A percentile compares a stretch with the other conserved stretches of the same genome.
Evolutionary conservation across 108 stramenopile species (phyloP).

Genomic region (Nitzschia inconspicua): DNA sequence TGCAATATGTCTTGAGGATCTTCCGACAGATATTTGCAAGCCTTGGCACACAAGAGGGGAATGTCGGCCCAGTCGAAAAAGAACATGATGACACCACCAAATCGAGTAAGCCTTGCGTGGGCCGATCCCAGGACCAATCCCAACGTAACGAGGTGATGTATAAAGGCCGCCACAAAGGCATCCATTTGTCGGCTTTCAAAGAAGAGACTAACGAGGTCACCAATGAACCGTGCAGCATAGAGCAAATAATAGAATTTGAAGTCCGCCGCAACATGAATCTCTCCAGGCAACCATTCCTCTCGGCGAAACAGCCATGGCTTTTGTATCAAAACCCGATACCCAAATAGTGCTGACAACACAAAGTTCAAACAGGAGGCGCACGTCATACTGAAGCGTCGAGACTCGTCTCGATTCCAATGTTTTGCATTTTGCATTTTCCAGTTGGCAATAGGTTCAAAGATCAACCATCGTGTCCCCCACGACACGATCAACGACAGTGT

Average conservation of each 20-base stretch:
- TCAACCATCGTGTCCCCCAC: slow-evolving; percentile 17
- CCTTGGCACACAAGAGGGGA: slow-evolving; percentile 45
- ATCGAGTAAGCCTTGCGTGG: slow-evolving; percentile 17
- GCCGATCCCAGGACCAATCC: slow-evolving; percentile 32
- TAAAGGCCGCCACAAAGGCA: slow-evolving; percentile 15
- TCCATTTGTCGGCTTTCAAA: slow-evolving; percentile 37
- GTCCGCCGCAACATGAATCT: slow-evolving; percentile 15
- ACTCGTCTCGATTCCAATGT: slow-evolving; percentile 1
- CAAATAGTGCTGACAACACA: slow-evolving; percentile 4
- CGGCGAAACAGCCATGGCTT: slow-evolving; percentile 18
- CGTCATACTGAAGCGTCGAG: slow-evolving; percentile 7
- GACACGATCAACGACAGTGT: no score
- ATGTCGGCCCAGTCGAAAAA: slow-evolving; percentile 51
- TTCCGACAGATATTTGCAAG: slow-evolving; percentile 32
- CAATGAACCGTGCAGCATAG: slow-evolving; percentile 37
- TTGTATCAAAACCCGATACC: not conserved
- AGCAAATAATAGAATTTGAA: slow-evolving; percentile 43
- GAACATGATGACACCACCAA: slow-evolving; percentile 53
- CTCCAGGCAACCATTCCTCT: slow-evolving; percentile 4
- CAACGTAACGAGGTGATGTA: slow-evolving; percentile 26
- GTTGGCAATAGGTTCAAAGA: slow-evolving; percentile 25
- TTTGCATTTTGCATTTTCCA: slow-evolving; percentile 13
- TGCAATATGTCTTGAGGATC: slow-evolving; percentile 22
- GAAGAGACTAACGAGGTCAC: slow-evolving; percentile 29
- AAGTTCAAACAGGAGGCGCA: slow-evolving; percentile 5